phyloP scores from a whole-genome alignment of 1,284 basidiomycete species.

The Cystobasidium sp. region DNA sequence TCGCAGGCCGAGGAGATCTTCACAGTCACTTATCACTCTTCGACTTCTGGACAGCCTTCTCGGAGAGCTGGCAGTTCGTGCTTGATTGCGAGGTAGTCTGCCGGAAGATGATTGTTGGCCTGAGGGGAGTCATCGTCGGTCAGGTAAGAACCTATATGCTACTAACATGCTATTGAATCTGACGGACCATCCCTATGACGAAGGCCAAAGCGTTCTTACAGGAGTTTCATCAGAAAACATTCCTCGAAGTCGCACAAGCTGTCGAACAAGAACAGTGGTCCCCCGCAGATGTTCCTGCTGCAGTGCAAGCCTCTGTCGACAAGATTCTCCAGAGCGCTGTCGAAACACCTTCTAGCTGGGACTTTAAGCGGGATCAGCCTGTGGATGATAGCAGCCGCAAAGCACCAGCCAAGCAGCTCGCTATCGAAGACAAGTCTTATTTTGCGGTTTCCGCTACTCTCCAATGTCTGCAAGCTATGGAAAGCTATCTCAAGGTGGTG shows the following conservation, averaged over 20 bases:
- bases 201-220: constrained; percentile 86
- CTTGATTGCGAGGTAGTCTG: constrained; percentile 81
- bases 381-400: constrained; percentile 11
- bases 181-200: constrained; percentile 41
- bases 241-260: constrained; percentile 80
- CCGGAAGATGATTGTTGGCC: constrained; percentile 85
- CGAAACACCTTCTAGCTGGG: constrained; percentile 70
- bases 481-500: constrained; percentile 86
- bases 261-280: constrained; percentile 92
- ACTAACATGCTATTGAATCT: constrained; percentile 39
- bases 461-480: constrained; percentile 73
- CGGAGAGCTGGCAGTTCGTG: constrained; percentile 85
- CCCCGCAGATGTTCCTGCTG: constrained; percentile 72
- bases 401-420: constrained; percentile 69
- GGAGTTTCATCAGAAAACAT: constrained; percentile 78
- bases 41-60: constrained; percentile 81
- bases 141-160: constrained; percentile 63
- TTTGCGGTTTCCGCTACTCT: constrained; percentile 85
- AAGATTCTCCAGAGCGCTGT: constrained; percentile 80
- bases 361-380: neutral
- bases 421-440: constrained; percentile 80
- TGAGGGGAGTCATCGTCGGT: constrained; percentile 78
- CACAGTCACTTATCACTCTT: constrained; percentile 73
- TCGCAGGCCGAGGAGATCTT: constrained; percentile 75
- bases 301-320: constrained; percentile 72